A percentile compares a stretch with the other conserved stretches of the same genome.
phyloP scores from a whole-genome alignment of 148 eudicot genomes.

The Chenopodium quinoa region DNA sequence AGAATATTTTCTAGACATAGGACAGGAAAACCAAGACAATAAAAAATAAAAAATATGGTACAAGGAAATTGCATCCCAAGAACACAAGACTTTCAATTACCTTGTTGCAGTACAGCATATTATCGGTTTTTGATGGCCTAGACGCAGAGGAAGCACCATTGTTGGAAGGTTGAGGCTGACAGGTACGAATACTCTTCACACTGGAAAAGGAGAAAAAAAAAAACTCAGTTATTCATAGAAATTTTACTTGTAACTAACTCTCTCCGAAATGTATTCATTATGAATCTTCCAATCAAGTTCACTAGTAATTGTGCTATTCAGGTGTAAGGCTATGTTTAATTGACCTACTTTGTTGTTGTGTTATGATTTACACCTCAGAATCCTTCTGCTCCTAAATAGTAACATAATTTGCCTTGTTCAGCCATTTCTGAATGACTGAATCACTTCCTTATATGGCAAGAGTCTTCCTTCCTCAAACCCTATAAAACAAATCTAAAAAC shows the following conservation, averaged over 20 bases:
- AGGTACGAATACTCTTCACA: slow-evolving; percentile 90
- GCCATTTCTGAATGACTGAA: too few species aligned
- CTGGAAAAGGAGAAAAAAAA: slow-evolving; percentile 36
- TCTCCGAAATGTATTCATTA: background rate
- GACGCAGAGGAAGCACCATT: slow-evolving; percentile 70
- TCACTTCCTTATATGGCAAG: too few species aligned
- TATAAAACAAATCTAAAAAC: too few species aligned
- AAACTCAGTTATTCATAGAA: slow-evolving; percentile 7
- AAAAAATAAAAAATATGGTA: background rate
- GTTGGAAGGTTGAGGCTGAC: slow-evolving; percentile 81
- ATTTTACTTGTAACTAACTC: background rate
- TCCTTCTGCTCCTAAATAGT: too few species aligned
- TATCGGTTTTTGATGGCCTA: slow-evolving; percentile 63
- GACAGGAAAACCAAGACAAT: background rate
- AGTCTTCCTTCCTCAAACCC: too few species aligned
- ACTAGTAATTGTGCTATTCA: background rate
- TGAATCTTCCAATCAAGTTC: background rate
- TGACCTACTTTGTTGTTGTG: background rate
- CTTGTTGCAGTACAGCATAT: slow-evolving; percentile 58
- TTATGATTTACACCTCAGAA: too few species aligned
- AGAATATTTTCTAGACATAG: too few species aligned
- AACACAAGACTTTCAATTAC: slow-evolving; percentile 31
- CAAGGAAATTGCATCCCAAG: background rate
- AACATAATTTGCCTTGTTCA: too few species aligned
- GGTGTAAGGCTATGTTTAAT: background rate